Conservation (phyloP, 78 protist species). For the Emiliania huxleyi region DNA sequence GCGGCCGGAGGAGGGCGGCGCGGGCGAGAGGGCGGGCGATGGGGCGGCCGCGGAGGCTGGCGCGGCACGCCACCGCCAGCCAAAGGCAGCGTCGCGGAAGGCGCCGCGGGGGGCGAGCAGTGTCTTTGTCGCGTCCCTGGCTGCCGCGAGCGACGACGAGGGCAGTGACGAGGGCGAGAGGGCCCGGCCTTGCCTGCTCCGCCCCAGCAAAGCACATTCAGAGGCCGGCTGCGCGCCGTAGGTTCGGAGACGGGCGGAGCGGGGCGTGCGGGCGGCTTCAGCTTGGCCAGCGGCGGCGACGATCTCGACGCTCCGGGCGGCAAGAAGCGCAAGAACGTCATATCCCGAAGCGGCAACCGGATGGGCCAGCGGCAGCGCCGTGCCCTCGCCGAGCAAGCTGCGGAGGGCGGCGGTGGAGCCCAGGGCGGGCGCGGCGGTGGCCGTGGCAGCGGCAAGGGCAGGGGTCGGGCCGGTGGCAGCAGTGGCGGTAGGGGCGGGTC, state of each 20-base stretch:
- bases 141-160: neutral
- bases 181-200: no score
- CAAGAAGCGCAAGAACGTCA: neutral
- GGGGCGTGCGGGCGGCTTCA: neutral
- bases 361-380: neutral
- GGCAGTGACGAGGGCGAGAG: no score
- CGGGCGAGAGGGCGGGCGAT: no score
- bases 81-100: neutral
- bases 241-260: no score
- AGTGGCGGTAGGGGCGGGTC: neutral
- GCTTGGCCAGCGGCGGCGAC: neutral
- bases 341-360: neutral
- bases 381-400: neutral
- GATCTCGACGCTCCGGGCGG: neutral
- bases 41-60: no score
- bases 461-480: neutral
- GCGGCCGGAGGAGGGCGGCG: no score
- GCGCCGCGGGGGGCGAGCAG: neutral
- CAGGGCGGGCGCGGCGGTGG: no score
- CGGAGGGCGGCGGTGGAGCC: no score
- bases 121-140: neutral
- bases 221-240: no score
- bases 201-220: no score
- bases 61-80: no score
- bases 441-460: neutral